These are phyloP conservation scores for Centaurea solstitialis DNA, from an alignment of 129 eudicot species.

Conservation along the genomic window DNA sequence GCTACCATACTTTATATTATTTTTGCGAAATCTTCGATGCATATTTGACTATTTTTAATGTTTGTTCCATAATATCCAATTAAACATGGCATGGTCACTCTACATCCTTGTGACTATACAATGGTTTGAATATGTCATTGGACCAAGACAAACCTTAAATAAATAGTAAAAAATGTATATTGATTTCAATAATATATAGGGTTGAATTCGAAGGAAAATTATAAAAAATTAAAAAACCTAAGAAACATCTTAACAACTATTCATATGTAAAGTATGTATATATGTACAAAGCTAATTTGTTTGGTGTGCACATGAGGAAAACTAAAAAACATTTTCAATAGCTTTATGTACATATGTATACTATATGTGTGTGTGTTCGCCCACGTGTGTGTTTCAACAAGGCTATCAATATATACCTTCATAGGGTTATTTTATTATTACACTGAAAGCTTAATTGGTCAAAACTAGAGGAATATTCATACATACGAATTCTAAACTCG, in stretches of 20 bases:
- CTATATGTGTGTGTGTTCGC: too few relatives aligned
- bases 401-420: neutral
- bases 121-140: constrained; percentile 1
- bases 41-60: too few relatives aligned
- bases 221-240: neutral
- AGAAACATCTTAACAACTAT: neutral
- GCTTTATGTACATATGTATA: neutral
- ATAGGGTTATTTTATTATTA: neutral
- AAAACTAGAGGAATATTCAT: neutral
- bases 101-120: too few relatives aligned
- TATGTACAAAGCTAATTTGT: neutral
- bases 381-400: neutral
- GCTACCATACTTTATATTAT: too few relatives aligned
- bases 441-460: constrained; percentile 21
- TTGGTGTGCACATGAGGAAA: neutral
- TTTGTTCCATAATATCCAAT: too few relatives aligned
- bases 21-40: too few relatives aligned
- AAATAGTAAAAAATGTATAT: constrained; percentile 5
- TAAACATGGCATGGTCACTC: too few relatives aligned
- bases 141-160: constrained; percentile 8
- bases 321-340: neutral
- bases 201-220: neutral
- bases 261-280: neutral
- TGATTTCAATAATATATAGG: neutral
- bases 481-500: constrained; percentile 9